Conservation (phyloP, 306 rosid genomes). For the Inga leiocalycina region DNA sequence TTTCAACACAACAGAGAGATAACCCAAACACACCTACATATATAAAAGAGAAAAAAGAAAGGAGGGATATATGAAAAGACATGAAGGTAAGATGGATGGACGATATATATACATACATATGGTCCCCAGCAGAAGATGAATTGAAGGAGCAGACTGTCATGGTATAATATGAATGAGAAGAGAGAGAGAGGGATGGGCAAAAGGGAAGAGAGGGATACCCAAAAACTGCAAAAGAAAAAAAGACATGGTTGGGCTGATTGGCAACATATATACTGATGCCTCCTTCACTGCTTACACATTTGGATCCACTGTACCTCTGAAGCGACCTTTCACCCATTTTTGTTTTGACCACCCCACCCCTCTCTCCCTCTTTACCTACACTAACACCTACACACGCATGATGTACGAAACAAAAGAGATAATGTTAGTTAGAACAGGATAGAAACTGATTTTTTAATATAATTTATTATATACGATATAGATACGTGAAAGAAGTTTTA, state of each 20-base stretch:
- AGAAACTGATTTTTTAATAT: too few relatives aligned
- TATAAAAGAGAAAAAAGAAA: background rate
- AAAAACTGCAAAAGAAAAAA: conserved; percentile 33
- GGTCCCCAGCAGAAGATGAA: conserved; percentile 37
- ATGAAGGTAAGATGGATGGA: background rate
- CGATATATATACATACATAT: background rate
- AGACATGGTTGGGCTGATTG: conserved; percentile 49
- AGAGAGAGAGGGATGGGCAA: conserved; percentile 29
- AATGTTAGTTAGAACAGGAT: too few relatives aligned
- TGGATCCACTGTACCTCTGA: conserved; percentile 60
- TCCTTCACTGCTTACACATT: conserved; percentile 37
- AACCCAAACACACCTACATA: background rate
- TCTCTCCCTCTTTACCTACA: background rate
- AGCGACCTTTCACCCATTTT: conserved; percentile 57
- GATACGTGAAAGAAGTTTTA: fast-evolving
- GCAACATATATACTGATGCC: conserved; percentile 51
- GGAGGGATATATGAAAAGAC: conserved; percentile 13
- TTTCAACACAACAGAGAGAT: conserved; percentile 17
- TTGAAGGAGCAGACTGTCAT: background rate
- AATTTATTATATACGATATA: too few relatives aligned
- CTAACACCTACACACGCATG: background rate
- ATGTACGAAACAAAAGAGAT: background rate
- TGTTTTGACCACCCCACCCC: background rate
- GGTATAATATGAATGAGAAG: conserved; percentile 3
- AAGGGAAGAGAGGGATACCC: conserved; percentile 28